Conservation (phyloP, 495 filamentous ascomycete species). For the Collariella sp. region DNA sequence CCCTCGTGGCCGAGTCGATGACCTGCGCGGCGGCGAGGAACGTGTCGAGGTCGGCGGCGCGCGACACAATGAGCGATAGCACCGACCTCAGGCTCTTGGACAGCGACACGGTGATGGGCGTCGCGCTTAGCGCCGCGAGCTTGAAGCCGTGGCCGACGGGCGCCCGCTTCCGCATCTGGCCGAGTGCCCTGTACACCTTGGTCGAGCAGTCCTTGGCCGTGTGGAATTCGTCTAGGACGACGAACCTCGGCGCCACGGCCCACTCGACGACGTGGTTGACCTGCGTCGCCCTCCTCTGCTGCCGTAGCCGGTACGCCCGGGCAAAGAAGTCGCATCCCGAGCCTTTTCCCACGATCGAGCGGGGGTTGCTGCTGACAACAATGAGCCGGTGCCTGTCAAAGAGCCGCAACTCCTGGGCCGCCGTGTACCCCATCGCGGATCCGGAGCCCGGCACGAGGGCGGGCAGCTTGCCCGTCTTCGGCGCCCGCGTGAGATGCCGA, state of each 20-base stretch:
- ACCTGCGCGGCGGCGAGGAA: background rate
- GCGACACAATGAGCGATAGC: background rate
- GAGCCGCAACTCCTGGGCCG: background rate
- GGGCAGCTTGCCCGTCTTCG: background rate
- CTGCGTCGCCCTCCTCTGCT: too few relatives aligned
- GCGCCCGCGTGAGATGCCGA: too few relatives aligned
- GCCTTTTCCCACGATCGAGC: background rate
- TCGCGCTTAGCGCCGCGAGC: too few relatives aligned
- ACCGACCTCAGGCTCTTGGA: background rate
- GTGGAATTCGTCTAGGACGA: slow-evolving; percentile 10
- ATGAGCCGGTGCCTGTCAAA: background rate
- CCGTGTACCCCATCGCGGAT: too few relatives aligned
- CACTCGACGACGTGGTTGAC: slow-evolving; percentile 1
- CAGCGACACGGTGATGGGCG: too few relatives aligned
- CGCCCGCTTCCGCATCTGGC: too few relatives aligned
- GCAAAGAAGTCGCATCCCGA: too few relatives aligned
- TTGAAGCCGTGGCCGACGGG: too few relatives aligned
- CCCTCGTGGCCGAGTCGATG: background rate
- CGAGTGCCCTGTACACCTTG: background rate
- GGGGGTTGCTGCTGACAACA: background rate
- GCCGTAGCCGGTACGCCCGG: too few relatives aligned
- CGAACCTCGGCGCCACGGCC: slow-evolving; percentile 8
- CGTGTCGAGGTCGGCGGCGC: background rate
- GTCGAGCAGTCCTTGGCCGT: background rate
- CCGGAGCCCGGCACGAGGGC: background rate